A percentile compares a stretch with the other conserved stretches of the same genome.
phyloP scores from a whole-genome alignment of 495 filamentous ascomycete genomes.

The Xylaria telfairii region DNA sequence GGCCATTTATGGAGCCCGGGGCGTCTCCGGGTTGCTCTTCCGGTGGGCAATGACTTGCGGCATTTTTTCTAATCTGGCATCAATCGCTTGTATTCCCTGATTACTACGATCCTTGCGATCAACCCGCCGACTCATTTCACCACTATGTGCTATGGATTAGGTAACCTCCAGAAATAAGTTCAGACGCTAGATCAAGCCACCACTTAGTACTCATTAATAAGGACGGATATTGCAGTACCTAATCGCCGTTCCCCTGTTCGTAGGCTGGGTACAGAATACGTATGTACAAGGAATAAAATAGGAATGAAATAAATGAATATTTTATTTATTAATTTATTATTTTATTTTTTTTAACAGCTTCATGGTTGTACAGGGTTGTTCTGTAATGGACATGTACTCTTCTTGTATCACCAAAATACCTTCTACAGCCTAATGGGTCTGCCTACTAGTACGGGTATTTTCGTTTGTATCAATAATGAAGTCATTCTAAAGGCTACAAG shows the following conservation, averaged over 20 bases:
- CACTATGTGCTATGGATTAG: not conserved
- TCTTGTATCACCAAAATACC: not conserved
- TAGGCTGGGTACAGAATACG: not conserved
- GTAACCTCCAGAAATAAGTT: not conserved
- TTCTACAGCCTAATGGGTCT: not conserved
- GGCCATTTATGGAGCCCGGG: not conserved
- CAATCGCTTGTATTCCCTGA: not conserved
- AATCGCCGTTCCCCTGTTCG: not conserved
- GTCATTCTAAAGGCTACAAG: not conserved
- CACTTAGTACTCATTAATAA: not conserved
- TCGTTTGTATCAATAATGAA: not conserved
- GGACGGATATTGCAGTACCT: slow-evolving; percentile 9
- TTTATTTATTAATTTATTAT: not conserved
- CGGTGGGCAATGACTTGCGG: slow-evolving; percentile 15
- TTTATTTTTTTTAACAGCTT: not conserved
- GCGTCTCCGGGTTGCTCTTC: slow-evolving; percentile 1
- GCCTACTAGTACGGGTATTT: not conserved
- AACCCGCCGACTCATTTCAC: not conserved
- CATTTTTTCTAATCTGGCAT: slow-evolving; percentile 12
- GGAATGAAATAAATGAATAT: not conserved
- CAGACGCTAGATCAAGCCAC: slow-evolving; percentile 10
- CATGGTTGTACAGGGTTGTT: not conserved
- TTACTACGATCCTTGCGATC: not conserved
- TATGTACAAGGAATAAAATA: not conserved
- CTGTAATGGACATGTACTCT: not conserved